A percentile compares a stretch with the other conserved stretches of the same genome.
Evolutionary conservation across 2,329 filamentous ascomycete genomes (phyloP).

Genomic region (Neopestalotiopsis clavispora): DNA sequence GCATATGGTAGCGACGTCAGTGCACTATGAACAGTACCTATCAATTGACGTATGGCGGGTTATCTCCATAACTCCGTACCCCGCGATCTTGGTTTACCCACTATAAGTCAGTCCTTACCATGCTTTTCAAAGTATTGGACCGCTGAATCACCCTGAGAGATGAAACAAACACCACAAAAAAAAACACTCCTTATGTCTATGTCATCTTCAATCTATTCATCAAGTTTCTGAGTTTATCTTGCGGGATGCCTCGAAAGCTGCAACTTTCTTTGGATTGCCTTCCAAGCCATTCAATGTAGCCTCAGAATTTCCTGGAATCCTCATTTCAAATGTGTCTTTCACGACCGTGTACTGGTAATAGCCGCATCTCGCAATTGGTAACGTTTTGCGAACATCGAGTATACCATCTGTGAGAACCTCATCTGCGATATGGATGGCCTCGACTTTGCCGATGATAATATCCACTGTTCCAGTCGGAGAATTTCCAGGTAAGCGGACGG

Average conservation of each 20-base stretch:
- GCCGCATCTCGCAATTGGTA: conserved; percentile 65
- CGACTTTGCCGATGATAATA: conserved; percentile 60
- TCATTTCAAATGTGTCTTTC: conserved; percentile 63
- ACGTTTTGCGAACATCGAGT: conserved; percentile 59
- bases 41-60: no score
- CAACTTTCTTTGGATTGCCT: not conserved
- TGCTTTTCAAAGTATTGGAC: no score
- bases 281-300: not conserved
- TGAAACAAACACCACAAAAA: no score
- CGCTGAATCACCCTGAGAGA: no score
- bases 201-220: no score
- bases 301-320: conserved; percentile 44
- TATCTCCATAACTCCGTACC: no score
- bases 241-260: not conserved
- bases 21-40: no score
- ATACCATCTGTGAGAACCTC: conserved; percentile 57
- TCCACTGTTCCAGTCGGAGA: conserved; percentile 62
- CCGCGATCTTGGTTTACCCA: no score
- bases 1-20: no score
- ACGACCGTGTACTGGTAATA: conserved; percentile 65
- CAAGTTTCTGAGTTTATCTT: not conserved
- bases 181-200: no score
- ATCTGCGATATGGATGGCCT: conserved; percentile 62
- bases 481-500: conserved; percentile 58
- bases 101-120: no score